Conservation (phyloP, 495 filamentous ascomycete species). For the Penicillium paradoxum region DNA sequence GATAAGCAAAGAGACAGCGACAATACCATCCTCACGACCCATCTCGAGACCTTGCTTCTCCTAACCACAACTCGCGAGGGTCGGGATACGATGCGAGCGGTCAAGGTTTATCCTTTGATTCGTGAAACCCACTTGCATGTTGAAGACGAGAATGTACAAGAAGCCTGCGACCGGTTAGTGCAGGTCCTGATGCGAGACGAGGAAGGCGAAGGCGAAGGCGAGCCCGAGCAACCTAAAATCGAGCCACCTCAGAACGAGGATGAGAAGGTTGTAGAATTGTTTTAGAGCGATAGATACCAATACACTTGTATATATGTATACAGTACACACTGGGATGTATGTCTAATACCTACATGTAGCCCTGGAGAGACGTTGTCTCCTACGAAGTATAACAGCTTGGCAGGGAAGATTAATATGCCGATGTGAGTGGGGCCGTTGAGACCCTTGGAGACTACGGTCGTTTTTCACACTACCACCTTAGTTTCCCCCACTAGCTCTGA, state of each 20-base stretch:
- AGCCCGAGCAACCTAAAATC: constrained; percentile 21
- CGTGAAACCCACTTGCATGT: constrained; percentile 78
- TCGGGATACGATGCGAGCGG: constrained; percentile 61
- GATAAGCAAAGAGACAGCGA: constrained; percentile 83
- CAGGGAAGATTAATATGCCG: constrained; percentile 1
- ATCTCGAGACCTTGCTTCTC: constrained; percentile 81
- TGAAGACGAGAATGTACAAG: constrained; percentile 73
- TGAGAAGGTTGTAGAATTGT: constrained; percentile 35
- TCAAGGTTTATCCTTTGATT: constrained; percentile 86
- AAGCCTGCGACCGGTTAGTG: constrained; percentile 83
- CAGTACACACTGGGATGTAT: background rate
- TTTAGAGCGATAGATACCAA: constrained; percentile 19
- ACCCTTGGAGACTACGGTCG: background rate
- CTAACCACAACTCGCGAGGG: constrained; percentile 75
- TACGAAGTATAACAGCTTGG: background rate
- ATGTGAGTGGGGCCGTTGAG: background rate
- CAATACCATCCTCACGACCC: constrained; percentile 67
- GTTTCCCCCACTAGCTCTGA: background rate
- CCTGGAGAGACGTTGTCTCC: too few species aligned
- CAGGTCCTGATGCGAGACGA: constrained; percentile 88
- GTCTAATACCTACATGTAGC: too few species aligned
- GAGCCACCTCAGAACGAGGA: constrained; percentile 33
- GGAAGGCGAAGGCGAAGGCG: constrained; percentile 28
- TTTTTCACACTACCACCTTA: background rate
- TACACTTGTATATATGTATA: constrained; percentile 1